A percentile compares a stretch with the other conserved stretches of the same genome.
These are phyloP conservation scores for Gloeostereum incarnatum DNA, from an alignment of 768 basidiomycete genomes.

Conservation along the genomic window DNA sequence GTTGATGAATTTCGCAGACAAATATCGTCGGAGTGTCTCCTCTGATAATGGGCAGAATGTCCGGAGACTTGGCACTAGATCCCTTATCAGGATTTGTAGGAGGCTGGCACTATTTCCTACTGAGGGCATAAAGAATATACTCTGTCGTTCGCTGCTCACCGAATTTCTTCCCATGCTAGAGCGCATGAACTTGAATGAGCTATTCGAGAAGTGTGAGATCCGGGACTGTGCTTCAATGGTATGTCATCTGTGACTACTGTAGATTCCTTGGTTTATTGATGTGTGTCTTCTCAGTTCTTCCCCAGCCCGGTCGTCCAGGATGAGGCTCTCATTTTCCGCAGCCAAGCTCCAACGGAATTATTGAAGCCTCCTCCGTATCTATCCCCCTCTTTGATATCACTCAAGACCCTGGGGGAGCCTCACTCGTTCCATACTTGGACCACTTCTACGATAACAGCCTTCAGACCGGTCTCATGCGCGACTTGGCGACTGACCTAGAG, in stretches of 20 bases:
- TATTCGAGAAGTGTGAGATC: slow-evolving; percentile 44
- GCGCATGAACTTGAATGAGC: slow-evolving; percentile 38
- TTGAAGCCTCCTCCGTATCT: slow-evolving; percentile 20
- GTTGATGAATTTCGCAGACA: slow-evolving; percentile 45
- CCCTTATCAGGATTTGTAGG: slow-evolving; percentile 45
- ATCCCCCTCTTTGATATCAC: slow-evolving; percentile 41
- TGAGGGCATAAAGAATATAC: slow-evolving; percentile 30
- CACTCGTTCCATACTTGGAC: slow-evolving; percentile 59
- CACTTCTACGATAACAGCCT: slow-evolving; percentile 65
- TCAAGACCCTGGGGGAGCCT: slow-evolving; percentile 43
- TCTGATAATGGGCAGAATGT: slow-evolving; percentile 50
- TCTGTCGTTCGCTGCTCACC: slow-evolving; percentile 39
- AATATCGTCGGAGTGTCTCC: slow-evolving; percentile 46
- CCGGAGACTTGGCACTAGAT: slow-evolving; percentile 52
- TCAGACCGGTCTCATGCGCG: slow-evolving; percentile 59
- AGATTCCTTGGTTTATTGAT: slow-evolving; percentile 9
- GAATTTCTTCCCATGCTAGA: slow-evolving; percentile 58
- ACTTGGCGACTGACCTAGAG: slow-evolving; percentile 55
- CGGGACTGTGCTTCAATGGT: slow-evolving; percentile 31
- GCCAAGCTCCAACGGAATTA: no score
- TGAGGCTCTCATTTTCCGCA: slow-evolving; percentile 36
- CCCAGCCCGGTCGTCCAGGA: slow-evolving; percentile 32
- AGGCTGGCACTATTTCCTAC: slow-evolving; percentile 37
- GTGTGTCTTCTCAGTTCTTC: no score
- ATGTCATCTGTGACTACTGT: no score